phyloP scores from a whole-genome alignment of 441 rosid species.

The Arabidopsis lyrata region DNA sequence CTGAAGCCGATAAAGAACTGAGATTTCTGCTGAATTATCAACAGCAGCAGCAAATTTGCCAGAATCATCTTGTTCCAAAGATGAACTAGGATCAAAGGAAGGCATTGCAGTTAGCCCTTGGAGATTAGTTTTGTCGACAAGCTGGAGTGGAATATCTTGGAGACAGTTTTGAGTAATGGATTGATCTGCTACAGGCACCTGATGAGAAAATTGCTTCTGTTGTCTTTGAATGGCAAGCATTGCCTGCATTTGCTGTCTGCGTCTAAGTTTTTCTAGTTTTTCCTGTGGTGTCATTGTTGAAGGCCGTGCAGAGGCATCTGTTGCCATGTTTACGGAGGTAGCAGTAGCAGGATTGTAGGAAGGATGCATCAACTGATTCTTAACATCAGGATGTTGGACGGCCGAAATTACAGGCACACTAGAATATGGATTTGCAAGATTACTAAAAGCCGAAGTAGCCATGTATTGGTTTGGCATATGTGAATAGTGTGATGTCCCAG shows the following conservation, averaged over 20 bases:
- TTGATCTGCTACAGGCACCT: constrained; percentile 53
- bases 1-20: constrained; percentile 72
- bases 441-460: constrained; percentile 60
- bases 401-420: constrained; percentile 60
- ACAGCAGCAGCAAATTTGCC: constrained; percentile 53
- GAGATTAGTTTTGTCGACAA: constrained; percentile 54
- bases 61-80: constrained; percentile 66
- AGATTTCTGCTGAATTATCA: constrained; percentile 61
- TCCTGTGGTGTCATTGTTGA: constrained; percentile 91
- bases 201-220: constrained; percentile 71
- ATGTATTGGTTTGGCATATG: constrained; percentile 57
- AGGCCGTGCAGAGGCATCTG: constrained; percentile 54
- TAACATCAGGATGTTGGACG: constrained; percentile 59
- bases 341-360: constrained; percentile 59
- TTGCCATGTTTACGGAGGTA: constrained; percentile 51
- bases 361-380: constrained; percentile 57
- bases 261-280: constrained; percentile 87
- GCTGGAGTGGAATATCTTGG: constrained; percentile 58
- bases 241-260: constrained; percentile 97
- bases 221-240: constrained; percentile 96
- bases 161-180: constrained; percentile 50
- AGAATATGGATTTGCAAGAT: constrained; percentile 63
- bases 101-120: constrained; percentile 58
- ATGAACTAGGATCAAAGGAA: constrained; percentile 63
- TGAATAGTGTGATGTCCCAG: constrained; percentile 62